Conservation (phyloP, 805 yeast genomes). For the Cephaloascus fragrans region DNA sequence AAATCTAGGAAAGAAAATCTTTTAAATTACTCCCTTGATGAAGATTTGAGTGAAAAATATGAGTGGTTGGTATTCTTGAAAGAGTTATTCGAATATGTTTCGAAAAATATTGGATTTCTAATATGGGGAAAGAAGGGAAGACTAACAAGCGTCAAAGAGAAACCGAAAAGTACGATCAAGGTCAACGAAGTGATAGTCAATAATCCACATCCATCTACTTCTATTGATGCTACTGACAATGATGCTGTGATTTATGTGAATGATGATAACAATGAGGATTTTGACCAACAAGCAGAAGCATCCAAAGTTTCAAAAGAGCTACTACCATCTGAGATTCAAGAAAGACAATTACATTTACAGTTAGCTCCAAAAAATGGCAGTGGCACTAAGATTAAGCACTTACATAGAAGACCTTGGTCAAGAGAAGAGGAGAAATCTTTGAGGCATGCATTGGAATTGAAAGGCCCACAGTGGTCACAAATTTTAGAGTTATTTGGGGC, state of each 20-base stretch:
- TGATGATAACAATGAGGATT: neutral
- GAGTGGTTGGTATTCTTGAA: constrained; percentile 81
- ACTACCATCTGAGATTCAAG: constrained; percentile 32
- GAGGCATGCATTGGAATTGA: constrained; percentile 64
- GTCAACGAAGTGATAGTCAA: neutral
- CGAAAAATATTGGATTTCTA: constrained; percentile 61
- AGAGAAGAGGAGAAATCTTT: constrained; percentile 82
- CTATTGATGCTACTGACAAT: neutral
- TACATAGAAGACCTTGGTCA: constrained; percentile 66
- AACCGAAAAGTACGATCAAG: constrained; percentile 4
- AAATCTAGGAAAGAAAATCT: constrained; percentile 58
- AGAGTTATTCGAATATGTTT: constrained; percentile 68
- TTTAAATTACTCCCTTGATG: constrained; percentile 32
- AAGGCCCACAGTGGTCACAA: constrained; percentile 92
- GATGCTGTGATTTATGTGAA: neutral
- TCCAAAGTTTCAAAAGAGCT: constrained; percentile 6
- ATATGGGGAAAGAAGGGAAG: constrained; percentile 55
- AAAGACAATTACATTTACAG: constrained; percentile 30
- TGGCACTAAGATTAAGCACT: neutral
- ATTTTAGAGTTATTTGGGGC: constrained; percentile 88
- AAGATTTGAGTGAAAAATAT: constrained; percentile 57
- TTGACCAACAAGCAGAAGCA: neutral
- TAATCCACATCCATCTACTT: constrained; percentile 6
- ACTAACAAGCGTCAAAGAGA: constrained; percentile 1
- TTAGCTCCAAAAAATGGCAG: constrained; percentile 14